phyloP scores from a whole-genome alignment of 73 alveolate genomes.

The Paramecium pentaurelia region DNA sequence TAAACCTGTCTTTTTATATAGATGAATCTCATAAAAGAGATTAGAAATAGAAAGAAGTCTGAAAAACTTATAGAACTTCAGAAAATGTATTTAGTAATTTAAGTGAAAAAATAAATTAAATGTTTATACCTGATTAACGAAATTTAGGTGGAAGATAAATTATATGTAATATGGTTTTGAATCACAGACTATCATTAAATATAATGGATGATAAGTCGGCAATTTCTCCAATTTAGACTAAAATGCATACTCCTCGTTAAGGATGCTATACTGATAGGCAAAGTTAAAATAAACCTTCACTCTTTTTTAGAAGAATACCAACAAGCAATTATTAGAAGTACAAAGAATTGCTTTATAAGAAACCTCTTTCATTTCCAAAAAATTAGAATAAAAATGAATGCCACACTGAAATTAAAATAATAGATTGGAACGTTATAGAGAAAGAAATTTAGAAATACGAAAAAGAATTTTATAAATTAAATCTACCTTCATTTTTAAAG shows the following conservation, averaged over 20 bases:
- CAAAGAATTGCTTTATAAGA: background rate
- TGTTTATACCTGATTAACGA: constrained; percentile 47
- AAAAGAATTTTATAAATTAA: background rate
- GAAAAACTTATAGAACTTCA: too few species aligned
- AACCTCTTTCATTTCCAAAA: constrained; percentile 35
- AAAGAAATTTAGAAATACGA: background rate
- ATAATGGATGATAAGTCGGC: constrained; percentile 17
- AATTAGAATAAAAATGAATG: background rate
- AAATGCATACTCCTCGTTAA: constrained; percentile 37
- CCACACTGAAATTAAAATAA: background rate
- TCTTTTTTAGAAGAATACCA: constrained; percentile 31
- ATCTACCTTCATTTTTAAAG: background rate
- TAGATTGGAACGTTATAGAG: background rate
- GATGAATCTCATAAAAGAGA: too few species aligned
- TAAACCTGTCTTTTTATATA: too few species aligned
- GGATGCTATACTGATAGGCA: constrained; percentile 40
- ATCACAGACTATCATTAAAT: constrained; percentile 23
- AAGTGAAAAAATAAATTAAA: background rate
- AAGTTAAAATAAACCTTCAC: constrained; percentile 20
- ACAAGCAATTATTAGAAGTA: constrained; percentile 2
- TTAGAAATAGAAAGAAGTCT: too few species aligned
- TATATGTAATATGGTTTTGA: constrained; percentile 12
- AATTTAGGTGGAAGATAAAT: constrained; percentile 46
- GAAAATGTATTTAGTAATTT: background rate
- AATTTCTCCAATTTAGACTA: background rate